phyloP scores from a whole-genome alignment of 2,329 filamentous ascomycete genomes.

The Chrysoporthe deuterocubensis region DNA sequence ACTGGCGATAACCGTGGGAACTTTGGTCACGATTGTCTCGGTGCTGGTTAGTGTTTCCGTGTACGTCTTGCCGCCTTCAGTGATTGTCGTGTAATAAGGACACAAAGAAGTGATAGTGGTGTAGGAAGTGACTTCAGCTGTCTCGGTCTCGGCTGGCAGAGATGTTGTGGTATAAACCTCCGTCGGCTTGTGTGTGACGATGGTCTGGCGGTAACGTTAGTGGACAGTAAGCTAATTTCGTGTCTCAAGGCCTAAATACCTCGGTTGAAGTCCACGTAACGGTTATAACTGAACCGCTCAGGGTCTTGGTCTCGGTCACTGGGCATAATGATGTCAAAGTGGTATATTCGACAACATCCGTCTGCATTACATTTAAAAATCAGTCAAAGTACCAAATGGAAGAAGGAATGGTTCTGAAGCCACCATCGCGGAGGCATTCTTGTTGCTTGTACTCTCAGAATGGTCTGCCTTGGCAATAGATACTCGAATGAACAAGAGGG shows the following conservation, averaged over 20 bases:
- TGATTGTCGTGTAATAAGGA: constrained; percentile 23
- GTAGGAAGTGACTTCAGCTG: constrained; percentile 12
- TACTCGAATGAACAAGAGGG: no score
- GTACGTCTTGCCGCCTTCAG: constrained; percentile 26
- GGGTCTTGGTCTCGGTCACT: constrained; percentile 49
- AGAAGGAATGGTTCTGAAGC: neutral
- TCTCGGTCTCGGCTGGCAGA: constrained; percentile 22
- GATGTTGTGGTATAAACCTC: constrained; percentile 13
- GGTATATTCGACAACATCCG: constrained; percentile 43
- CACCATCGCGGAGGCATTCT: neutral
- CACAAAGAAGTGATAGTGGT: constrained; percentile 20
- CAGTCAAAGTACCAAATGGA: neutral
- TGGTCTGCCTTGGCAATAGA: no score
- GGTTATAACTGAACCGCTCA: constrained; percentile 46
- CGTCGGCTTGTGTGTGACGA: constrained; percentile 20
- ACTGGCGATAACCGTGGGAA: constrained; percentile 23
- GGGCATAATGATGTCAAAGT: constrained; percentile 51
- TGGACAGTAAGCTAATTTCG: neutral
- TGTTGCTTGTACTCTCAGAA: no score
- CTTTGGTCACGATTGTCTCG: constrained; percentile 30
- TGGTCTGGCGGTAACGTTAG: neutral
- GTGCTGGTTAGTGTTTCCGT: constrained; percentile 29
- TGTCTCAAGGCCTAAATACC: constrained; percentile 17
- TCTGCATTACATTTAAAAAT: constrained; percentile 31
- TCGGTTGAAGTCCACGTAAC: constrained; percentile 45